Base-by-base conservation (phyloP, 805 yeast species). In the Starmerella apicola region DNA sequence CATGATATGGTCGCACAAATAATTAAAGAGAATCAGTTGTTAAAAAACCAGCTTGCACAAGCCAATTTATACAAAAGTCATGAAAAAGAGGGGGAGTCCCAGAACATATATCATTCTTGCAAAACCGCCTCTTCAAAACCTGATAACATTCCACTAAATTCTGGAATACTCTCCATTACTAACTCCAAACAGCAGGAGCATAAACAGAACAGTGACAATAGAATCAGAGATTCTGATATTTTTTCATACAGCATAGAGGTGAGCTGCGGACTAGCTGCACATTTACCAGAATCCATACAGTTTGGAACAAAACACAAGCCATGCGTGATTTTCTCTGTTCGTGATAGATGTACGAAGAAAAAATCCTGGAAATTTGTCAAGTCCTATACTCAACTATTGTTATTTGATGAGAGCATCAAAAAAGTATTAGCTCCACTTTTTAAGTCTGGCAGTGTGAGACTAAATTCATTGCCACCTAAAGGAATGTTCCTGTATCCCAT, bases 281-380 rank as follows among this genome's bases (percentile, higher is more conserved):
- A 26, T 7, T 13, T 43, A 3, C 42, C 46, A 8, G 27, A n/a
- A 3, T 6, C 18, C 2, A 27, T 39, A 6, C 27, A 41, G 4
- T 8, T 40, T 15, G 29, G 41, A 3, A 17, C 38, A 2, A 17
- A 25, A 4, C n/a, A 18, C 3, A 10, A 18, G 2, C 45, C 45
- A 3, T 46, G 46, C 28, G 46, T 39, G 0, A 22, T 41, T 1
- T 44, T 44, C 20, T 37, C 40, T 1, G 33, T 44, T 2, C 88
- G 81, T 49, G 68, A 76, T 25, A 74, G 67, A 19, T 60, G 15
- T 16, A 36, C 76, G 2, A 63, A 66, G 29, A 75, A 75, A 44
- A 83, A 77, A 50, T 70, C 81, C 65, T 86, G 94, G 79, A 68
- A 76, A 49, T 74, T 83, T 38, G 64, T 74, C 31, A 84, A 84